phyloP scores from a whole-genome alignment of 2,329 filamentous ascomycete genomes.

The Tolypocladium cylindrosporum region DNA sequence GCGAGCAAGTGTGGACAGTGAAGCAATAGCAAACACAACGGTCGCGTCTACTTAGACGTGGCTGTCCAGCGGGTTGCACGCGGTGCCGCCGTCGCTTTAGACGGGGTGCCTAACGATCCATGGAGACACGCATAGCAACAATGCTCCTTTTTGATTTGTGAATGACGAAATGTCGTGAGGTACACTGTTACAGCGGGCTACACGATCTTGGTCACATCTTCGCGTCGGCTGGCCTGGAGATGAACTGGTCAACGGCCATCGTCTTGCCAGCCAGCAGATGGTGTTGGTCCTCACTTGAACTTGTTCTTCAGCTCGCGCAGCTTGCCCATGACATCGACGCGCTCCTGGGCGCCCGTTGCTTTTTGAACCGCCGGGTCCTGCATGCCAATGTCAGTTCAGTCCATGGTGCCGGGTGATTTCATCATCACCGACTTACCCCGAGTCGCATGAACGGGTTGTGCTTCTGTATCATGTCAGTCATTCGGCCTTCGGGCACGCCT shows the following conservation, averaged over 20 bases:
- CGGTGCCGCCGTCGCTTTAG: conserved; percentile 13
- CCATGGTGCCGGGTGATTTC: neutral
- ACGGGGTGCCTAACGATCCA: conserved; percentile 20
- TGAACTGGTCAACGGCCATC: neutral
- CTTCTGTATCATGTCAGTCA: conserved; percentile 37
- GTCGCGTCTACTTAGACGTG: conserved; percentile 11
- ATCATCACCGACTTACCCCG: conserved; percentile 40
- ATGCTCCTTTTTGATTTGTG: neutral
- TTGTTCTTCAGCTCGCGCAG: conserved; percentile 87
- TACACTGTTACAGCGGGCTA: neutral
- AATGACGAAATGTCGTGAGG: neutral
- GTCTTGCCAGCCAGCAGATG: neutral
- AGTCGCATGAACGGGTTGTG: conserved; percentile 97
- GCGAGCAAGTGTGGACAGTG: conserved; percentile 60
- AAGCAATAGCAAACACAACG: conserved; percentile 46
- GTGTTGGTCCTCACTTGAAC: conserved; percentile 41
- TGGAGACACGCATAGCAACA: conserved; percentile 11
- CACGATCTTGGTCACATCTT: conserved; percentile 6
- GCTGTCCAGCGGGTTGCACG: conserved; percentile 18
- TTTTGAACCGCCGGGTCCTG: conserved; percentile 78
- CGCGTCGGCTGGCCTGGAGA: conserved; percentile 15
- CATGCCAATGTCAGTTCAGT: neutral
- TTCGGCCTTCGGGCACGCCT: neutral
- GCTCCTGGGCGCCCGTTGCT: conserved; percentile 69
- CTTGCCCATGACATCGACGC: conserved; percentile 74